Conservation (phyloP, 1,139 yeast species). For the Zygosaccharomyces pseudobailii region DNA sequence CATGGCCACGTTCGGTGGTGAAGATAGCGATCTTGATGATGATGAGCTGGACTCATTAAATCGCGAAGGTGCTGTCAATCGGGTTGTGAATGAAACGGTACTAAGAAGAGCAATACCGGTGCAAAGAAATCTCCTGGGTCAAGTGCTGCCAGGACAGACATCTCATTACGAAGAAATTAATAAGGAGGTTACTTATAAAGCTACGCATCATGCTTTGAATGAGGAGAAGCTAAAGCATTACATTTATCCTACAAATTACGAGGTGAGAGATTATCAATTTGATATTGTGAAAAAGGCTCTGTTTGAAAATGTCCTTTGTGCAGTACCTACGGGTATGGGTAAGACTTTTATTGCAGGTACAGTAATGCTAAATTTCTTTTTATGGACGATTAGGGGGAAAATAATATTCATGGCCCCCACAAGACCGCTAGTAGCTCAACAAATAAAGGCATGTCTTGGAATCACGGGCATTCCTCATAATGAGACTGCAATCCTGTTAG, state of each 20-base stretch:
- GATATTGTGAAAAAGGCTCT: constrained; percentile 72
- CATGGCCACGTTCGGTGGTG: constrained; percentile 13
- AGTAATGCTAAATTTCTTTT: constrained; percentile 80
- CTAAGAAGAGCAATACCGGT: constrained; percentile 31
- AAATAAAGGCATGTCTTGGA: constrained; percentile 86
- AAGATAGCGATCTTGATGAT: constrained; percentile 33
- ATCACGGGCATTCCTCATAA: constrained; percentile 76
- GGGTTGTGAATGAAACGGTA: constrained; percentile 31
- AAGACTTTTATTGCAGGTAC: constrained; percentile 95
- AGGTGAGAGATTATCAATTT: constrained; percentile 82
- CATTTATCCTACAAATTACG: constrained; percentile 81
- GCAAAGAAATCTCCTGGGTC: constrained; percentile 37
- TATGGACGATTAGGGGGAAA: constrained; percentile 79
- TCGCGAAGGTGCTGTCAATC: constrained; percentile 31
- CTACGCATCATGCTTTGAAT: constrained; percentile 50
- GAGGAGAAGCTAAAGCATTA: constrained; percentile 43
- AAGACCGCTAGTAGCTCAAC: constrained; percentile 95
- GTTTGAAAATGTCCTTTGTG: constrained; percentile 72
- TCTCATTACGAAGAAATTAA: constrained; percentile 36
- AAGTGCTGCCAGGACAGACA: constrained; percentile 30
- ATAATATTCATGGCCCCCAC: constrained; percentile 96
- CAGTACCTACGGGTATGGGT: constrained; percentile 96
- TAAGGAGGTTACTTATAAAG: constrained; percentile 34
- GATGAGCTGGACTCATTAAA: constrained; percentile 33
- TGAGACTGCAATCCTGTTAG: constrained; percentile 78